Percentiles rank a stretch among this genome's conserved stretches.
Conservation (phyloP, 2,329 filamentous ascomycete genomes). For the Chrysoporthe deuterocubensis region DNA sequence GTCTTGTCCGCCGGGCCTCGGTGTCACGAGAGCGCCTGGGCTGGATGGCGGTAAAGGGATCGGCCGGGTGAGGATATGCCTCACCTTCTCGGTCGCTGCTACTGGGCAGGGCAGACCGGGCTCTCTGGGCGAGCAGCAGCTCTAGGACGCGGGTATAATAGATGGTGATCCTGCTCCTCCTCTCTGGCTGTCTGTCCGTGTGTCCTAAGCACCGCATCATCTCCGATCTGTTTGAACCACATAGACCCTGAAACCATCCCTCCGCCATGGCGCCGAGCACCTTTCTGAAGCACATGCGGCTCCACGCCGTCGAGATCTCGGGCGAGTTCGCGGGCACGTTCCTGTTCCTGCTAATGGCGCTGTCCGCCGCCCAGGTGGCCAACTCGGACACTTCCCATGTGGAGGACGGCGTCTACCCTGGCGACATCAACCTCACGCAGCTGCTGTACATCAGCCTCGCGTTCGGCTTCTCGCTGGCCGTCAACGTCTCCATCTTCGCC, state of each 20-base stretch:
- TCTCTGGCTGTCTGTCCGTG: neutral
- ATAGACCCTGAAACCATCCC: neutral
- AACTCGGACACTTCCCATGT: constrained; percentile 28
- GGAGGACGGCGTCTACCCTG: constrained; percentile 19
- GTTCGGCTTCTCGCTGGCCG: constrained; percentile 26
- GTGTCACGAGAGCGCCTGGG: neutral
- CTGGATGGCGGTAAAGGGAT: constrained; percentile 8
- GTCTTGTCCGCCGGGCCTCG: neutral
- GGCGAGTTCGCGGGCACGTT: constrained; percentile 28
- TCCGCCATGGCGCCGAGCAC: constrained; percentile 16
- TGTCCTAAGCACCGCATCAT: neutral
- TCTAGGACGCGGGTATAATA: neutral
- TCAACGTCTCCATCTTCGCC: constrained; percentile 28
- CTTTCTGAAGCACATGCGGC: constrained; percentile 20
- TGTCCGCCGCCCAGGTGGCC: constrained; percentile 33
- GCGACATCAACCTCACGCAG: constrained; percentile 31
- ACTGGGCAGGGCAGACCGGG: neutral
- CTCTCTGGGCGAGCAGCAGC: no score
- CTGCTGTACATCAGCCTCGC: constrained; percentile 34
- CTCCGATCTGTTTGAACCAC: neutral
- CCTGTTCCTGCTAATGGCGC: constrained; percentile 28
- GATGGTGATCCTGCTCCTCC: no score
- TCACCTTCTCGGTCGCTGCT: neutral
- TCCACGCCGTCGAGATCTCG: constrained; percentile 23
- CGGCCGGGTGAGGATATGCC: neutral